phyloP scores from a whole-genome alignment of 768 basidiomycete species.

The Termitomyces sp. region DNA sequence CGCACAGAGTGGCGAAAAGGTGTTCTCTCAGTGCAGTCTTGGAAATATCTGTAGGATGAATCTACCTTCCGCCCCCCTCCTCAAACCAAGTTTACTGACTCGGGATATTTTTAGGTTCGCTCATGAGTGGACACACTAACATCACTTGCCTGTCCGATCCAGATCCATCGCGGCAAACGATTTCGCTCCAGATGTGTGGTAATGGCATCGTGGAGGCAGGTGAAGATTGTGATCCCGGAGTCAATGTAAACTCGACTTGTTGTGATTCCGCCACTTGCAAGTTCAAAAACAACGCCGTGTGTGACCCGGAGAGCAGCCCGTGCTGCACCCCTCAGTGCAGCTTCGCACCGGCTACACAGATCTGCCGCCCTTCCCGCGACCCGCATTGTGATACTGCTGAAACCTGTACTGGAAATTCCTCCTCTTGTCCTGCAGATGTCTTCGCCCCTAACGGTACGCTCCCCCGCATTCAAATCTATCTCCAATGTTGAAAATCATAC shows the following conservation, averaged over 20 bases:
- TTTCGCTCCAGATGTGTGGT: conserved; percentile 73
- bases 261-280: conserved; percentile 76
- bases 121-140: conserved; percentile 55
- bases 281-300: conserved; percentile 66
- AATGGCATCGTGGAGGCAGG: conserved; percentile 81
- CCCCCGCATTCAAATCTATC: not conserved
- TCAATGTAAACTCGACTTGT: conserved; percentile 56
- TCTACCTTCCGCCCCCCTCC: conserved; percentile 2
- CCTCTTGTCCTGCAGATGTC: conserved; percentile 66
- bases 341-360: conserved; percentile 62
- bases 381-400: conserved; percentile 66
- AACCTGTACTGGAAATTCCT: conserved; percentile 71
- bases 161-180: conserved; percentile 36
- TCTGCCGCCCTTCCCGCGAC: conserved; percentile 72
- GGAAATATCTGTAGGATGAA: conserved; percentile 75
- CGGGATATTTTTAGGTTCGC: conserved; percentile 42
- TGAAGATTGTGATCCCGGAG: conserved; percentile 86
- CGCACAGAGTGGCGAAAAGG: conserved; percentile 56
- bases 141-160: conserved; percentile 70
- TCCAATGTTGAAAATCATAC: conserved; percentile 3
- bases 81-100: not conserved
- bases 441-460: conserved; percentile 57
- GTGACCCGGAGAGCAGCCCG: conserved; percentile 71
- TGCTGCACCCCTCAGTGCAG: conserved; percentile 73
- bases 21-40: conserved; percentile 75